phyloP scores from a whole-genome alignment of 345 rosid genomes.

The Salix udensis region DNA sequence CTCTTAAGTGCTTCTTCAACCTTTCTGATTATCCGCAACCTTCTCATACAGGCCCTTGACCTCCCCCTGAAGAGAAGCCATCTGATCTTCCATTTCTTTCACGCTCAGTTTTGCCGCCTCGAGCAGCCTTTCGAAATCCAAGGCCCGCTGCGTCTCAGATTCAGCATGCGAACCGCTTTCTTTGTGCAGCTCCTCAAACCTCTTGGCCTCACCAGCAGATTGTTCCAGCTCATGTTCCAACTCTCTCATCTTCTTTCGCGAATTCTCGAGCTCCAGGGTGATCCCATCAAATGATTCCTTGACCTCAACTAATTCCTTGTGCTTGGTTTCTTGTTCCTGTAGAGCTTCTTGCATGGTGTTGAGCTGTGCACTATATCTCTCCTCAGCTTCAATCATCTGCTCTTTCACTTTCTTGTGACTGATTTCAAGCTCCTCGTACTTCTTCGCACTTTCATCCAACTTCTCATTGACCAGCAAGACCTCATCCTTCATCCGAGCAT shows the following conservation, averaged over 20 bases:
- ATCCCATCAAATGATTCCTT: constrained; percentile 71
- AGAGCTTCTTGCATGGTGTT: constrained; percentile 56
- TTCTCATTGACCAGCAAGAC: constrained; percentile 49
- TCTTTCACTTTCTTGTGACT: constrained; percentile 61
- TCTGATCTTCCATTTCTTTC: constrained; percentile 62
- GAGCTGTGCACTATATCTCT: constrained; percentile 56
- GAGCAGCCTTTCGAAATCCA: constrained; percentile 72
- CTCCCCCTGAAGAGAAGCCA: constrained; percentile 60
- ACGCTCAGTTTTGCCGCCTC: constrained; percentile 50
- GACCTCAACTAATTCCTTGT: constrained; percentile 64
- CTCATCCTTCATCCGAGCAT: constrained; percentile 50
- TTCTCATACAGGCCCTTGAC: constrained; percentile 58
- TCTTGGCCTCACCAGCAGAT: constrained; percentile 59
- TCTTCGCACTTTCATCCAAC: constrained; percentile 54
- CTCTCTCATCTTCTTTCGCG: constrained; percentile 59
- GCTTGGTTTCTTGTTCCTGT: constrained; percentile 65
- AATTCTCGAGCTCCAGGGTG: constrained; percentile 57
- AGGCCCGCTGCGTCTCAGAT: constrained; percentile 64
- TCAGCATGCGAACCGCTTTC: constrained; percentile 74
- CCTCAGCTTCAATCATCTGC: constrained; percentile 58
- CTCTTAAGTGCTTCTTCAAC: constrained; percentile 66
- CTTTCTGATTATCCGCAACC: constrained; percentile 59
- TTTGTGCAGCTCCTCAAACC: constrained; percentile 78
- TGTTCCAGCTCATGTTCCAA: constrained; percentile 57
- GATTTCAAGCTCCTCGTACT: constrained; percentile 58